phyloP scores from a whole-genome alignment of 1,139 yeast species.

The Eremothecium cymbalariae region DNA sequence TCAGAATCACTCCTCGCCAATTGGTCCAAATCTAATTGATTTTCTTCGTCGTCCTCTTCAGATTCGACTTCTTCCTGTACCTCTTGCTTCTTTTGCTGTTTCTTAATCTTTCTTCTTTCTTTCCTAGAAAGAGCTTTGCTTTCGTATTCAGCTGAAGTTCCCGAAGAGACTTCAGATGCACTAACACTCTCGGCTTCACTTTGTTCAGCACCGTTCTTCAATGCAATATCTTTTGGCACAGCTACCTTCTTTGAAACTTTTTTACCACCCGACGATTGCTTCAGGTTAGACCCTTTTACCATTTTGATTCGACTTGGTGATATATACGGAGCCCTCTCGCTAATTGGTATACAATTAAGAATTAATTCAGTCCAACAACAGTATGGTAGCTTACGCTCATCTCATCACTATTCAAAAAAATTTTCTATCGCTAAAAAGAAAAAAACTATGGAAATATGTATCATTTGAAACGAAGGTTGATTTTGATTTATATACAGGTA shows the following conservation, averaged over 20 bases:
- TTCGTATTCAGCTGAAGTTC: too few relatives aligned
- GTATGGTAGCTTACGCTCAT: too few relatives aligned
- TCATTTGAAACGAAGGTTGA: not conserved
- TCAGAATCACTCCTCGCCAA: constrained; percentile 49
- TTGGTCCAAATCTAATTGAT: constrained; percentile 40
- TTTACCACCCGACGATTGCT: constrained; percentile 24
- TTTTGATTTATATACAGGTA: not conserved
- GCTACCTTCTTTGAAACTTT: constrained; percentile 19
- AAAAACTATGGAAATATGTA: not conserved
- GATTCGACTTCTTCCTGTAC: constrained; percentile 27
- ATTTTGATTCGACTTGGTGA: too few relatives aligned
- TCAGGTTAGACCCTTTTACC: constrained; percentile 35
- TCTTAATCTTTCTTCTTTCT: constrained; percentile 56
- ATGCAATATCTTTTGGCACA: too few relatives aligned
- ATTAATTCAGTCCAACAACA: too few relatives aligned
- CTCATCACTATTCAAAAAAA: constrained; percentile 2
- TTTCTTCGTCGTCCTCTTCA: constrained; percentile 27
- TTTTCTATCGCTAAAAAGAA: constrained; percentile 1
- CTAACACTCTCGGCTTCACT: too few relatives aligned
- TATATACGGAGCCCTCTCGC: too few relatives aligned
- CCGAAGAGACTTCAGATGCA: too few relatives aligned
- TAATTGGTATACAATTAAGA: too few relatives aligned
- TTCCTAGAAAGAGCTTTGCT: constrained; percentile 49
- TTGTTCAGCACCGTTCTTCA: too few relatives aligned
- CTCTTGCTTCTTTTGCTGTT: constrained; percentile 33